Conservation (phyloP, 495 filamentous ascomycete species). For the Annulohypoxylon bovei region DNA sequence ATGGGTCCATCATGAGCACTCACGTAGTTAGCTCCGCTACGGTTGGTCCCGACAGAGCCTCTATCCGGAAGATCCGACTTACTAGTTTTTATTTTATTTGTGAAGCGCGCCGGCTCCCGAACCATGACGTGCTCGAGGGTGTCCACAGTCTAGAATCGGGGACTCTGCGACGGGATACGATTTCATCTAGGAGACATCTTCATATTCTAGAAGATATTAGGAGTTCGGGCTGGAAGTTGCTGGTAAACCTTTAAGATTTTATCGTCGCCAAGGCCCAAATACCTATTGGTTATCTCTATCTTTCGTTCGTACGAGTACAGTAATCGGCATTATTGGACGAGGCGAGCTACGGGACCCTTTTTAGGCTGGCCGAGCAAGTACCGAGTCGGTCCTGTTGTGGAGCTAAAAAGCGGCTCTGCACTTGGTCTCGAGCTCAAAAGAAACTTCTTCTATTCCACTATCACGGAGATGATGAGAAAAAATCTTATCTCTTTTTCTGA, state of each 20-base stretch:
- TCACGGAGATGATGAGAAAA: conserved; percentile 24
- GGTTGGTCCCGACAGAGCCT: conserved; percentile 40
- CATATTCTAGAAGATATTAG: not conserved
- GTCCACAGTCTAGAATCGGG: conserved; percentile 7
- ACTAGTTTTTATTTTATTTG: conserved; percentile 3
- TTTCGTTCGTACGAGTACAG: conserved; percentile 18
- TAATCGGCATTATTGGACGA: conserved; percentile 29
- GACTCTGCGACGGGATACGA: not conserved
- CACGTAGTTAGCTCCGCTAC: conserved; percentile 24
- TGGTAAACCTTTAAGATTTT: not conserved
- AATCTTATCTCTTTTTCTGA: not conserved
- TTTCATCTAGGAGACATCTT: not conserved
- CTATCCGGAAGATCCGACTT: conserved; percentile 25
- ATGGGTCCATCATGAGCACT: conserved; percentile 37
- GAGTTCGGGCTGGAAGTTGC: not conserved
- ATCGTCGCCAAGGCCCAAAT: not conserved
- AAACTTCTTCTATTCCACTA: conserved; percentile 5
- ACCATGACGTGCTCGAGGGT: not conserved
- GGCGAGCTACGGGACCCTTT: not conserved
- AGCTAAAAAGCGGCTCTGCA: conserved; percentile 41
- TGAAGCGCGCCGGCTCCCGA: conserved; percentile 30
- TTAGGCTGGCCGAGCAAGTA: conserved; percentile 42
- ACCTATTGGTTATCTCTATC: not conserved
- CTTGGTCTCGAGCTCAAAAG: conserved; percentile 32
- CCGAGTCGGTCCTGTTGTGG: conserved; percentile 46